Conservation (phyloP, 148 eudicot genomes). For the Talinum fruticosum region DNA sequence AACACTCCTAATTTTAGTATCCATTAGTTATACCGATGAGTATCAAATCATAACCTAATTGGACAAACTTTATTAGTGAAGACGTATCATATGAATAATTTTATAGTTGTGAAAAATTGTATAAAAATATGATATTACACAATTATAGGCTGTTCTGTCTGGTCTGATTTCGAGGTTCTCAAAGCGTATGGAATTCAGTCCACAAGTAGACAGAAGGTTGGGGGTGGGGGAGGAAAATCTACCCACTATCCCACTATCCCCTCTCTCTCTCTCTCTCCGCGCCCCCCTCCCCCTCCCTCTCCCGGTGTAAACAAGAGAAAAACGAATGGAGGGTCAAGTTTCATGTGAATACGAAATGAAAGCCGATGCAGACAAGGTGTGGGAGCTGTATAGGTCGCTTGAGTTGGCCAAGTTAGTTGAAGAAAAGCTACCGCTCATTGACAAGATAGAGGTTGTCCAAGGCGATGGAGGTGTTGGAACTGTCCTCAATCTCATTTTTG, state of each 20-base stretch:
- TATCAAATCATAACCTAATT: too few species aligned
- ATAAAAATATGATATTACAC: too few species aligned
- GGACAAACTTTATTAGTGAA: too few species aligned
- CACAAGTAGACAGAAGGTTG: background rate
- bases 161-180: background rate
- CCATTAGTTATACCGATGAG: too few species aligned
- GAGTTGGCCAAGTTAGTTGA: constrained; percentile 12
- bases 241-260: too few species aligned
- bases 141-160: too few species aligned
- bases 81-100: too few species aligned
- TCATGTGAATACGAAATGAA: constrained; percentile 17
- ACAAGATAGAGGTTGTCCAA: constrained; percentile 15
- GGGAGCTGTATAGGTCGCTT: constrained; percentile 22
- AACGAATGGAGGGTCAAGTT: constrained; percentile 8
- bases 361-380: constrained; percentile 16
- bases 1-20: too few species aligned
- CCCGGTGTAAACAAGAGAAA: background rate
- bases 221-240: background rate
- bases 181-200: background rate
- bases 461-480: constrained; percentile 27
- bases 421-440: constrained; percentile 3
- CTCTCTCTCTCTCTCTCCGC: background rate
- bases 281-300: background rate
- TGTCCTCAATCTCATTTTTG: constrained; percentile 11
- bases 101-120: too few species aligned